Percentiles rank a stretch among this genome's conserved stretches.
Evolutionary conservation across 139 green algal species (phyloP).

Genomic region (Volvox reticuliferus): DNA sequence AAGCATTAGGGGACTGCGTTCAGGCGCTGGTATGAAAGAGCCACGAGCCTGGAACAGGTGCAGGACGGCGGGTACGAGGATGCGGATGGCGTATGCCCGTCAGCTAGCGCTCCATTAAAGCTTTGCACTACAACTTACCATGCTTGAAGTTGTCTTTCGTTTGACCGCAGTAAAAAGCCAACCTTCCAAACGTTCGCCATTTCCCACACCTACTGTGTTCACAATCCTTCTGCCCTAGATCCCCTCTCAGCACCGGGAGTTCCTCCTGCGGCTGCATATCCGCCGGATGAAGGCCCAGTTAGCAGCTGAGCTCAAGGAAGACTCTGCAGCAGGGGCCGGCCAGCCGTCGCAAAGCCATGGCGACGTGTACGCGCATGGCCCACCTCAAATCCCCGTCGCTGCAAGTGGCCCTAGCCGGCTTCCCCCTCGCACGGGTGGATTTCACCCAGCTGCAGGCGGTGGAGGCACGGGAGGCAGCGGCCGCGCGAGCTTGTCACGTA

Average conservation of each 20-base stretch:
- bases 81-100: no score
- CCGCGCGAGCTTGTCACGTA: neutral
- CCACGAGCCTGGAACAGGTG: no score
- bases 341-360: neutral
- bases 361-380: neutral
- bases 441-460: neutral
- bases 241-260: constrained; percentile 48
- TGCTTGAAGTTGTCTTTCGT: no score
- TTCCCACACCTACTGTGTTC: no score
- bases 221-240: neutral
- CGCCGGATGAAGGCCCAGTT: constrained; percentile 36
- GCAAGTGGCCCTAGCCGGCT: neutral
- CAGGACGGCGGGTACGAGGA: no score
- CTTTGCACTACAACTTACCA: no score
- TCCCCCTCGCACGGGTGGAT: constrained; percentile 36
- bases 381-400: no score
- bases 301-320: constrained; percentile 31
- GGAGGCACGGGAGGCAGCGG: neutral
- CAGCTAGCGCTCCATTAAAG: no score
- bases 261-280: constrained; percentile 57
- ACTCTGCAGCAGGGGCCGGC: neutral
- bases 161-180: no score
- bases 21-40: no score
- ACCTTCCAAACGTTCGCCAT: no score
- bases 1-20: no score